Evolutionary conservation across 805 yeast species (phyloP).

Genomic region (Osmozyma mogii): DNA sequence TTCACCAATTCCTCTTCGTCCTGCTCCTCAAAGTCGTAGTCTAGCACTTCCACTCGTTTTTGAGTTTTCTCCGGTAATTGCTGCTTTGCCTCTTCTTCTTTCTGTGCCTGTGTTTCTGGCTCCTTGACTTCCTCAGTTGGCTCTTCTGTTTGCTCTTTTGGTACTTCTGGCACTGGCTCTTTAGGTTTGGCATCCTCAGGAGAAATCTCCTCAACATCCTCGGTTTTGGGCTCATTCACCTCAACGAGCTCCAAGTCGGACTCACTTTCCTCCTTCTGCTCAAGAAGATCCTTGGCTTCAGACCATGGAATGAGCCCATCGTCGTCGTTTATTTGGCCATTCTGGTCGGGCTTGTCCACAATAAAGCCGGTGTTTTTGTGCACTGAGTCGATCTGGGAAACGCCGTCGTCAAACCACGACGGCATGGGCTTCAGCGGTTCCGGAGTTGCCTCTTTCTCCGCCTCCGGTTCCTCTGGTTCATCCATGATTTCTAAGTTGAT

Average conservation of each 20-base stretch:
- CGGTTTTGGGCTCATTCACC: neutral
- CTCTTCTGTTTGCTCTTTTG: neutral
- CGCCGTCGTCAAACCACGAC: slow-evolving; percentile 20
- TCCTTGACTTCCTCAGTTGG: slow-evolving; percentile 1
- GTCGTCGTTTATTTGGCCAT: slow-evolving; percentile 21
- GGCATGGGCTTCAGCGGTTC: slow-evolving; percentile 17
- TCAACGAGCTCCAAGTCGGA: slow-evolving; percentile 1
- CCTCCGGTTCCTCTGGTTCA: slow-evolving; percentile 1
- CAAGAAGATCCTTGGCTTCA: slow-evolving; percentile 32
- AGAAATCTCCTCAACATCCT: neutral
- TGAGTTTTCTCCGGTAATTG: slow-evolving; percentile 77
- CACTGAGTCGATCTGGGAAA: neutral
- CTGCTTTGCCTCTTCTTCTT: slow-evolving; percentile 38
- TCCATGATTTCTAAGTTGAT: slow-evolving; percentile 8
- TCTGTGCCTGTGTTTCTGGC: slow-evolving; percentile 3
- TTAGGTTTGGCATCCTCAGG: slow-evolving; percentile 1
- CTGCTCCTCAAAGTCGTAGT: slow-evolving; percentile 65
- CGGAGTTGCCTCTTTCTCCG: slow-evolving; percentile 1
- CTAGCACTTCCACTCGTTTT: slow-evolving; percentile 42
- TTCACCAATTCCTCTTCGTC: slow-evolving; percentile 65
- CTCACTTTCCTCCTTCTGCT: slow-evolving; percentile 9
- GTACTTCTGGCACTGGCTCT: neutral
- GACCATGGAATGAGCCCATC: slow-evolving; percentile 47
- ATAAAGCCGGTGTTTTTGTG: slow-evolving; percentile 3
- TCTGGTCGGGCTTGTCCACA: slow-evolving; percentile 1